Percentiles rank a stretch among this genome's conserved stretches.
Evolutionary conservation across 345 rosid genomes (phyloP).

Genomic region (Citrus inodora): DNA sequence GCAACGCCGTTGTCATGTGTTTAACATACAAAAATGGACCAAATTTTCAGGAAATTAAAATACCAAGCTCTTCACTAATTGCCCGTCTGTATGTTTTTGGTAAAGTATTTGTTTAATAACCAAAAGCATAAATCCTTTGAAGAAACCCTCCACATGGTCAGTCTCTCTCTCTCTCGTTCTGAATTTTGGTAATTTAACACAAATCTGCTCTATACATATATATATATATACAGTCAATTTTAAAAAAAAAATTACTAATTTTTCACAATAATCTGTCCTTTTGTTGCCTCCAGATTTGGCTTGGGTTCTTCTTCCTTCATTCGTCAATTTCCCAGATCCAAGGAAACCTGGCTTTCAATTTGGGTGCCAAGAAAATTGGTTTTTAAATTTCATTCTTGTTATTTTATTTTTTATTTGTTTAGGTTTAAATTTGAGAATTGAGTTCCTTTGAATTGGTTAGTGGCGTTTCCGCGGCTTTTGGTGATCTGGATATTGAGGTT

Average conservation of each 20-base stretch:
- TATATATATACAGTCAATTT: neutral
- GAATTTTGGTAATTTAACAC: neutral
- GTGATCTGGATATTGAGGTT: conserved; percentile 9
- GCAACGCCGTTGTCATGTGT: neutral
- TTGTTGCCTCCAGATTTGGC: conserved; percentile 2
- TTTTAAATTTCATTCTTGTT: neutral
- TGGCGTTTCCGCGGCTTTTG: neutral
- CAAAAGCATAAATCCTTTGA: neutral
- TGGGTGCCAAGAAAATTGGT: conserved; percentile 1
- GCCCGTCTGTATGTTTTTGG: neutral
- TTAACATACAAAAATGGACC: neutral
- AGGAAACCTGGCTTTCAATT: neutral
- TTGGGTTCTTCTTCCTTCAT: neutral
- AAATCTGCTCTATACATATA: neutral
- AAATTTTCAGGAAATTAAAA: neutral
- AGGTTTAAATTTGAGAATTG: neutral
- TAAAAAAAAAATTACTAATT: neutral
- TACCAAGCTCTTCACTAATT: neutral
- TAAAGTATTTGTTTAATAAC: neutral
- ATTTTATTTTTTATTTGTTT: neutral
- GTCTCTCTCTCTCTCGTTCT: neutral
- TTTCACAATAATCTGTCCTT: neutral
- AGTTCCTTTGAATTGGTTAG: neutral
- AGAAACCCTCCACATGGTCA: neutral
- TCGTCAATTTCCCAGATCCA: conserved; percentile 25